These are phyloP conservation scores for Ceratocystis variospora DNA, from an alignment of 2,329 filamentous ascomycete genomes.

Conservation along the genomic window DNA sequence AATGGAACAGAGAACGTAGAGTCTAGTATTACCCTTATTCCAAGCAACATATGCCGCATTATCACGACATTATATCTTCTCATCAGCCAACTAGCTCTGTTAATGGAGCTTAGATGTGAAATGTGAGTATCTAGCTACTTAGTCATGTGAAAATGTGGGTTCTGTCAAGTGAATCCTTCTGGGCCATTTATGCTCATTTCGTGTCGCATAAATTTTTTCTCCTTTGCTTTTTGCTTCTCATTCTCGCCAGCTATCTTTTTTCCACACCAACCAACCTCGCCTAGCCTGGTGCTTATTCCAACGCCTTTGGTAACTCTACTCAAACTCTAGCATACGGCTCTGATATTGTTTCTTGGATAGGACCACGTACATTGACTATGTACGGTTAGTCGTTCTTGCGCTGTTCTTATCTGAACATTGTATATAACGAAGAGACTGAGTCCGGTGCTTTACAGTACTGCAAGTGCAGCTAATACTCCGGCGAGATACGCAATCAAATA, in stretches of 20 bases:
- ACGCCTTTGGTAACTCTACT: not conserved
- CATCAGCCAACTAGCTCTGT: conserved; percentile 6
- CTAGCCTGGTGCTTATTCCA: not conserved
- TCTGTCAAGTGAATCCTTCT: not conserved
- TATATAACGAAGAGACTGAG: not conserved
- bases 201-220: conserved; percentile 4
- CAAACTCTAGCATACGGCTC: not conserved
- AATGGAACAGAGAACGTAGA: too few species aligned
- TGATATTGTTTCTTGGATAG: not conserved
- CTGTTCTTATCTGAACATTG: not conserved
- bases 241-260: not conserved
- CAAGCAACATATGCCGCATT: not conserved
- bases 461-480: not conserved
- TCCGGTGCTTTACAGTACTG: not conserved
- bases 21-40: too few species aligned
- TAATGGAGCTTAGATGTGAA: conserved; percentile 20
- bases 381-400: not conserved
- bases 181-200: not conserved
- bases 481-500: not conserved
- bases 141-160: conserved; percentile 18
- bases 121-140: not conserved
- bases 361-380: not conserved
- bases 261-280: not conserved
- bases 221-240: not conserved
- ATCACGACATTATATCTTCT: not conserved